These are phyloP conservation scores for Microascus cirrosus DNA, from an alignment of 2,329 filamentous ascomycete genomes.

Conservation along the genomic window DNA sequence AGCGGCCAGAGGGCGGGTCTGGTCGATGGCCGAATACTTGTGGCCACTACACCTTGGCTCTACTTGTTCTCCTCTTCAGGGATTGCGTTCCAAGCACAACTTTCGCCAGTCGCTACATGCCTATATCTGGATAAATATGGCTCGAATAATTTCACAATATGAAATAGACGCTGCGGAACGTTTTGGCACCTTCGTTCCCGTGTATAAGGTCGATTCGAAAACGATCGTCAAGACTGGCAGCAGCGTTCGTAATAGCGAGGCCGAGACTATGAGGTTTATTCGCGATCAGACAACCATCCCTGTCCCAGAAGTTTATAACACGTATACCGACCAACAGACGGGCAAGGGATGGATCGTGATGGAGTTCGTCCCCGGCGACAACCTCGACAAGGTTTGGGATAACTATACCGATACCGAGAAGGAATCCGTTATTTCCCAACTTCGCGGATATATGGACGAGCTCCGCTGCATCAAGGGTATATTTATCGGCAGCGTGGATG, in stretches of 20 bases:
- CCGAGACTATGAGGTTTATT: conserved; percentile 8
- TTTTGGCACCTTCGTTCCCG: background rate
- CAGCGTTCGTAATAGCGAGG: conserved; percentile 5
- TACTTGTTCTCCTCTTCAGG: too few species aligned
- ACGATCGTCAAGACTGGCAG: conserved; percentile 8
- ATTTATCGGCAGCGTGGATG: conserved; percentile 11
- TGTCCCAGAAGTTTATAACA: conserved; percentile 6
- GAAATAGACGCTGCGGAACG: background rate
- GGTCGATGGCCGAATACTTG: too few species aligned
- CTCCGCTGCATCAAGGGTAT: conserved; percentile 9
- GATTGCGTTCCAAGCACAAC: too few species aligned
- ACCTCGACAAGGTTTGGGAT: conserved; percentile 9
- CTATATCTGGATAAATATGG: background rate
- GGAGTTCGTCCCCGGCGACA: conserved; percentile 10
- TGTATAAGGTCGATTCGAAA: background rate
- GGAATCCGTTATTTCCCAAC: conserved; percentile 10
- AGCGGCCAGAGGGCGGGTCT: too few species aligned
- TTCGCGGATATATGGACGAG: conserved; percentile 10
- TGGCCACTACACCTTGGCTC: too few species aligned
- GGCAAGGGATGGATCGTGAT: conserved; percentile 10
- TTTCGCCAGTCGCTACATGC: background rate
- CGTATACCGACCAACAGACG: conserved; percentile 5
- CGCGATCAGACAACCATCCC: conserved; percentile 7
- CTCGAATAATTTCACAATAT: background rate
- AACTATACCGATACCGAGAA: conserved; percentile 7